Base-by-base conservation (phyloP, 2,329 filamentous ascomycete genomes). In the Exophiala oligosperma region DNA sequence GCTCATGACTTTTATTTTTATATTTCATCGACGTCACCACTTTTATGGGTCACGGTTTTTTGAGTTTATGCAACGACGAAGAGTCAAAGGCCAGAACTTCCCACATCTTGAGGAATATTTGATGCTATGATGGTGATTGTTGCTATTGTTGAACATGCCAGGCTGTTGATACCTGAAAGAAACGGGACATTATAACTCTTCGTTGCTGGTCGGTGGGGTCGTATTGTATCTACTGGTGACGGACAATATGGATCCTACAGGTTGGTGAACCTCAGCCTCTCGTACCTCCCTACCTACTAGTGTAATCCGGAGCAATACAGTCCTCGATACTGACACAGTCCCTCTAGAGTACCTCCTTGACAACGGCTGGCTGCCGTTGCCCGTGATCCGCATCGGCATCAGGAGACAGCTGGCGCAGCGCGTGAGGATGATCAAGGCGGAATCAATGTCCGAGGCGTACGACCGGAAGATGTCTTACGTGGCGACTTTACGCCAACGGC, bases 401-500 rank as follows among this genome's bases (percentile, higher is more conserved):
- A 81, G 86, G 14, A 78, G 79, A n/a, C 85, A 89, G 72, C 79
- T 90, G 9, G 77, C 76, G n/a, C 77, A 85, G 60, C 84, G 87
- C 12, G 74, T 88, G 37, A 70, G 74, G 38, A 76, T 77, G 40
- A 86, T 89, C 64, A 72, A 77, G 26, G 76, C 76, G 8, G 79
- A 79, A 1, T 81, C 82, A 14, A 76, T 86, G 2, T 74, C 76
- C 54, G 76, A 79, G 26, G 79, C 77, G 14, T 82, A 82, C 59
- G 77, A 79, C 57, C 78, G 78, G 57, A 90, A 89, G 70, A 86
- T 88, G 81, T 74, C 74, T 24, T 89, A 86, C 68, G 78, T 90
- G 9, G 76, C 82, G 52, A 72, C 78, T 2, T 76, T 89, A n/a
- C 79, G 84, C 21, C 76, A 74, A 14, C 77, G 81, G 37, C 85